Conservation (phyloP, 139 green algal genomes). For the Yamagishiella unicocca region DNA sequence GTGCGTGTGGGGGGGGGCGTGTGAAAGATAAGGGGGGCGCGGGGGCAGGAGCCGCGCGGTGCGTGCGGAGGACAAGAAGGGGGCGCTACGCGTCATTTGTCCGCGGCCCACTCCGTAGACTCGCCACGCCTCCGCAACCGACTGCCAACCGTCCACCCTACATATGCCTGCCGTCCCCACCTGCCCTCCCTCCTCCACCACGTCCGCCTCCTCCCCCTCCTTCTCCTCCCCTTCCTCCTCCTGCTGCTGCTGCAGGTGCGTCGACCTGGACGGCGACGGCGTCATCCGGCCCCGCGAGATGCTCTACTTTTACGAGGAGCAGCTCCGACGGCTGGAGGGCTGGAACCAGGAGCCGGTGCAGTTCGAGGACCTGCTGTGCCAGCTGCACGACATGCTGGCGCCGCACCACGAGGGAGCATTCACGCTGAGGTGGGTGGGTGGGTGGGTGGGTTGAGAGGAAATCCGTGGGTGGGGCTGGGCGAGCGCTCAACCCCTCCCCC, state of each 20-base stretch:
- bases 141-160: too few species aligned
- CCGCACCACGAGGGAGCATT: constrained; percentile 65
- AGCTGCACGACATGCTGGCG: constrained; percentile 98
- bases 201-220: too few species aligned
- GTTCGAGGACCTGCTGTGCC: constrained; percentile 93
- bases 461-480: not conserved
- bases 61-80: too few species aligned
- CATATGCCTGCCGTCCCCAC: too few species aligned
- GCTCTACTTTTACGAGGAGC: constrained; percentile 98
- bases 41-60: not conserved
- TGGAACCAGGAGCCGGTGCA: constrained; percentile 84
- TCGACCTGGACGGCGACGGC: constrained; percentile 95
- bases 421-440: constrained; percentile 54
- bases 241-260: constrained; percentile 74
- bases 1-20: too few species aligned
- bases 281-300: constrained; percentile 89
- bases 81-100: too few species aligned
- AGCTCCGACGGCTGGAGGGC: constrained; percentile 98
- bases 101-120: too few species aligned
- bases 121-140: too few species aligned
- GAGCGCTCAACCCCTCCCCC: too few species aligned
- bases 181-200: too few species aligned
- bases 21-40: not conserved
- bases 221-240: too few species aligned
- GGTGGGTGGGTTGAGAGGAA: not conserved